Conservation (phyloP, 306 rosid genomes). For the Macrotyloma uniflorum region DNA sequence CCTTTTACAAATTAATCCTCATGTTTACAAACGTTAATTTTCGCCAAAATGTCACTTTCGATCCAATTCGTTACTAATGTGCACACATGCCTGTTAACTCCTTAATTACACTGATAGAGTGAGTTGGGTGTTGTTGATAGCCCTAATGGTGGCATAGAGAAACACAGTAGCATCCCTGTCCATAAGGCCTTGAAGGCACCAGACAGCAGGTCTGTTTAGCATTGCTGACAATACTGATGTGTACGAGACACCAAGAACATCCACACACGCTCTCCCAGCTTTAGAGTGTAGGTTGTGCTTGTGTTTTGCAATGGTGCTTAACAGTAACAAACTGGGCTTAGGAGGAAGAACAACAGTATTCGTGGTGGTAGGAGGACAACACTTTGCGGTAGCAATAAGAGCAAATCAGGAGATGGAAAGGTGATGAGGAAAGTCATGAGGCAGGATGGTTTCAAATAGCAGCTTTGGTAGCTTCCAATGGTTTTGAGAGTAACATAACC, state of each 20-base stretch:
- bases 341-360: background rate
- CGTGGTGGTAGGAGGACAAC: background rate
- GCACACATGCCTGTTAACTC: background rate
- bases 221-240: conserved; percentile 69
- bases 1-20: background rate
- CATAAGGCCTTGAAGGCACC: conserved; percentile 59
- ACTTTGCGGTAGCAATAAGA: background rate
- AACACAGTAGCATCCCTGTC: conserved; percentile 89
- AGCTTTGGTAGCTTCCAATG: background rate
- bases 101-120: background rate
- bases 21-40: background rate
- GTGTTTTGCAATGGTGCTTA: background rate
- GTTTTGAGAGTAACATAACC: background rate
- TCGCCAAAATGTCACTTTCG: background rate
- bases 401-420: background rate
- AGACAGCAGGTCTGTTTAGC: conserved; percentile 83
- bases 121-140: conserved; percentile 45
- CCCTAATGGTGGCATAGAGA: conserved; percentile 81
- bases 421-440: background rate
- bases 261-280: conserved; percentile 77
- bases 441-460: background rate
- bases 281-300: conserved; percentile 52
- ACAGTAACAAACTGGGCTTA: background rate
- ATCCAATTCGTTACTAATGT: background rate
- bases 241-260: conserved; percentile 72